Conservation (phyloP, 306 rosid genomes). For the Datisca glomerata region DNA sequence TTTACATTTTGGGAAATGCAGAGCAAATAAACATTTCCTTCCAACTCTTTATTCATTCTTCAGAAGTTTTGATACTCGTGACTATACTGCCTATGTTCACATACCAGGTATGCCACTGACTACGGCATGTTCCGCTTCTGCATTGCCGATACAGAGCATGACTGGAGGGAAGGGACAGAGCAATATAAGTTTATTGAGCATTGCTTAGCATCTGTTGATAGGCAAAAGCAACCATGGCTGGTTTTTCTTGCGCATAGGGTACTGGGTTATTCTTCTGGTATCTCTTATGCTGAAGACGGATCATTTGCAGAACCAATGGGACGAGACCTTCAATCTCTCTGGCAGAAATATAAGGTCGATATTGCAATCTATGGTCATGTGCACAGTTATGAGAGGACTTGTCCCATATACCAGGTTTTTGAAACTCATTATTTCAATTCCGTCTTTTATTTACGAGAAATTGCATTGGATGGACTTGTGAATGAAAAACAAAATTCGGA, state of each 20-base stretch:
- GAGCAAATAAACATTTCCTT: background rate
- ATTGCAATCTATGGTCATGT: slow-evolving; percentile 90
- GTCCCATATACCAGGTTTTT: slow-evolving; percentile 83
- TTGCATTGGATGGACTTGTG: background rate
- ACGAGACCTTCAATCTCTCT: slow-evolving; percentile 80
- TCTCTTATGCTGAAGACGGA: slow-evolving; percentile 69
- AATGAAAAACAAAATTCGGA: background rate
- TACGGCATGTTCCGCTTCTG: slow-evolving; percentile 96
- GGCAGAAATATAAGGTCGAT: slow-evolving; percentile 96
- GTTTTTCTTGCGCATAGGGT: slow-evolving; percentile 93
- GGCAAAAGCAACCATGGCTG: slow-evolving; percentile 95
- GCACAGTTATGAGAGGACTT: slow-evolving; percentile 87
- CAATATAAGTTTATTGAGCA: slow-evolving; percentile 76
- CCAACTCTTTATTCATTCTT: background rate
- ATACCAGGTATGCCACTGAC: slow-evolving; percentile 59
- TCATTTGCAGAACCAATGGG: slow-evolving; percentile 98
- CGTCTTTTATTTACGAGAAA: background rate
- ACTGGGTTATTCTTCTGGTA: slow-evolving; percentile 74
- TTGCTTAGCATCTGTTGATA: slow-evolving; percentile 77
- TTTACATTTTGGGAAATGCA: background rate
- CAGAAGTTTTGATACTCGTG: background rate
- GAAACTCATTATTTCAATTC: no score
- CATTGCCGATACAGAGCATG: slow-evolving; percentile 84
- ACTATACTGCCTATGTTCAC: background rate
- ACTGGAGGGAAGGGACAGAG: slow-evolving; percentile 88